Evolutionary conservation across 257 asterid species (phyloP).

Genomic region (Lithospermum erythrorhizon): DNA sequence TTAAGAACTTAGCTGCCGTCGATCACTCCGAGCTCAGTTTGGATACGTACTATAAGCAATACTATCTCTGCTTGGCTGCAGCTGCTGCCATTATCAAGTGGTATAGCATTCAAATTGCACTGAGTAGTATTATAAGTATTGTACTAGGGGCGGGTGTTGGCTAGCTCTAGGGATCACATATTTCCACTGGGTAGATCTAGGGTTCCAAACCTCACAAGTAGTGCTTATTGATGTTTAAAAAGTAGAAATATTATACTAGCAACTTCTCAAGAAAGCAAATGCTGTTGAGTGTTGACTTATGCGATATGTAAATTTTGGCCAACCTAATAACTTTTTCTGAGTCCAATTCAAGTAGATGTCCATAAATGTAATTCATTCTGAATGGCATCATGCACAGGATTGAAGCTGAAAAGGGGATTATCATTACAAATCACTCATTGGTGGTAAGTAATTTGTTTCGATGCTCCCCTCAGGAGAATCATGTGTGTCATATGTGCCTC

Average conservation of each 20-base stretch:
- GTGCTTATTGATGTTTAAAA: too few relatives aligned
- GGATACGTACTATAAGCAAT: conserved; percentile 86
- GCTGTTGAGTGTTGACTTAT: neutral
- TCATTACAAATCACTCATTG: conserved; percentile 79
- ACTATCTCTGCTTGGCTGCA: conserved; percentile 95
- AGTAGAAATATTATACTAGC: neutral
- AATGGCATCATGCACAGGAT: conserved; percentile 50
- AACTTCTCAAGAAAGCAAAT: too few relatives aligned
- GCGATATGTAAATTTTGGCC: neutral
- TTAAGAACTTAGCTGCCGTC: conserved; percentile 75
- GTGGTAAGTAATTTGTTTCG: conserved; percentile 39
- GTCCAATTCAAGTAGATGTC: neutral
- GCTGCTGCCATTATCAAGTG: conserved; percentile 97
- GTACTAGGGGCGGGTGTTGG: too few relatives aligned
- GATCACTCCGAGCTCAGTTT: conserved; percentile 96
- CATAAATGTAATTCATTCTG: conserved; percentile 5
- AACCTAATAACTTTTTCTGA: neutral
- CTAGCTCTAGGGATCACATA: too few relatives aligned
- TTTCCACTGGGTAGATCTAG: too few relatives aligned
- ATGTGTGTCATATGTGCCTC: neutral
- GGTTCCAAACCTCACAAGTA: too few relatives aligned
- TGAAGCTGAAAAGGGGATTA: conserved; percentile 92
- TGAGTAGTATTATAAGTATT: too few relatives aligned
- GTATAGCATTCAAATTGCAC: conserved; percentile 20
- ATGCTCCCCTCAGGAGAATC: neutral